Conservation (phyloP, 495 filamentous ascomycete genomes). For the Entonaema liquescens region DNA sequence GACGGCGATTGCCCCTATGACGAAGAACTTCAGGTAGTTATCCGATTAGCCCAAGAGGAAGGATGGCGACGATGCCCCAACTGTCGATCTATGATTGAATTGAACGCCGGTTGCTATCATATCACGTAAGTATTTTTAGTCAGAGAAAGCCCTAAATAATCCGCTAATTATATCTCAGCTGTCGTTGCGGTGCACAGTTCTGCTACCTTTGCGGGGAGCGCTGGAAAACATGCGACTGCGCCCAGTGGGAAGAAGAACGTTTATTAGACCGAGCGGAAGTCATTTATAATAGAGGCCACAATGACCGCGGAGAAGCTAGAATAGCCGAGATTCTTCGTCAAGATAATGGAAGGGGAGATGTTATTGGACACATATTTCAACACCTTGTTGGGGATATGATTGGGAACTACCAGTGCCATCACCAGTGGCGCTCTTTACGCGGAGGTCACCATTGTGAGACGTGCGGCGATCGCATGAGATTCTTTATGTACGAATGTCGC, state of each 20-base stretch:
- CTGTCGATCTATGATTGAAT: constrained; percentile 74
- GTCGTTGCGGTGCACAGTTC: constrained; percentile 64
- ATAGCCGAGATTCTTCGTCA: neutral
- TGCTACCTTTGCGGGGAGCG: constrained; percentile 60
- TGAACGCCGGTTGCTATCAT: constrained; percentile 79
- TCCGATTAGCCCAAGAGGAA: constrained; percentile 69
- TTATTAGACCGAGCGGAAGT: neutral
- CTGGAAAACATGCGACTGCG: neutral
- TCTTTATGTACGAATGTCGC: neutral
- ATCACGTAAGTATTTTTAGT: constrained; percentile 65
- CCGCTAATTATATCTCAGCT: constrained; percentile 46
- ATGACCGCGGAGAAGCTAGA: neutral
- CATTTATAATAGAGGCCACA: neutral
- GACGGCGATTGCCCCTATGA: constrained; percentile 71
- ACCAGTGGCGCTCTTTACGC: neutral
- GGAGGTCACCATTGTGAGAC: neutral
- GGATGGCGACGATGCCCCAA: constrained; percentile 78
- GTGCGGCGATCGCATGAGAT: neutral
- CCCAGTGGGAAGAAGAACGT: neutral
- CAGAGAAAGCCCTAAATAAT: neutral
- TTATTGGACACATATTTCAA: too few relatives aligned
- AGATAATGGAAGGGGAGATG: neutral
- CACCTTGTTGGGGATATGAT: neutral
- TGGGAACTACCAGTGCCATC: neutral
- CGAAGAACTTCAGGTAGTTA: constrained; percentile 66